Base-by-base conservation (phyloP, 257 asterid species). In the Cordia subcordata region DNA sequence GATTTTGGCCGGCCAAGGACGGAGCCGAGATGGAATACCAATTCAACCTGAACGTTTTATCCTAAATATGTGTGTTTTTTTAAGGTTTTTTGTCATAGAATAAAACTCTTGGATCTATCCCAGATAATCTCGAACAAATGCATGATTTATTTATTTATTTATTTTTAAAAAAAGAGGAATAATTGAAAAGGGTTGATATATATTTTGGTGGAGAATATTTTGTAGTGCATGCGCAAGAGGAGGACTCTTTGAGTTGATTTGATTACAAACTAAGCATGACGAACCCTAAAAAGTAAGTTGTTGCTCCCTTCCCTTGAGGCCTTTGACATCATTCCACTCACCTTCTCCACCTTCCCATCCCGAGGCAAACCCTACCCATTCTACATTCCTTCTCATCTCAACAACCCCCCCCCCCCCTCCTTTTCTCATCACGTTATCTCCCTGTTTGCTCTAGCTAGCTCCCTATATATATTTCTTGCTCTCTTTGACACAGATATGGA, bases 201-300 rank as follows among this genome's bases (percentile, higher is more conserved):
- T 51, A 38, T 63, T 20, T 63, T 54, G 75, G 71, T 57, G 62
- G 68, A 66, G 76, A 74, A 72, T 77, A 68, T 75, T 66, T 78
- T 68, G n/a, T 58, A 38, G 49, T 10, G 49, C 85, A 76, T 66
- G 90, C 94, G 93, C 80, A 70, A 71, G 65, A 78, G 58, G 38
- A 53, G 40, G 49, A 57, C 66, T 53, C 60, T 58, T 32, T 61
- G 64, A 23, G 37, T 45, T 55, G 42, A 71, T 74, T 78, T 82
- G 90, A 82, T 85, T 80, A 71, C 35, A 78, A 80, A 75, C 57
- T 68, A 80, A 87, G 94, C 90, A 82, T 82, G 94, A 82, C 55
- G 75, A 82, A 80, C 85, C 86, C 88, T 82, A 82, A 84, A 81
- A 27, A 27, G 90, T 71, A 77, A 86, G 77, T 37, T 68, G 68